A percentile compares a stretch with the other conserved stretches of the same genome.
phyloP scores from a whole-genome alignment of 2,329 filamentous ascomycete species.

The Westerdykella ornata region DNA sequence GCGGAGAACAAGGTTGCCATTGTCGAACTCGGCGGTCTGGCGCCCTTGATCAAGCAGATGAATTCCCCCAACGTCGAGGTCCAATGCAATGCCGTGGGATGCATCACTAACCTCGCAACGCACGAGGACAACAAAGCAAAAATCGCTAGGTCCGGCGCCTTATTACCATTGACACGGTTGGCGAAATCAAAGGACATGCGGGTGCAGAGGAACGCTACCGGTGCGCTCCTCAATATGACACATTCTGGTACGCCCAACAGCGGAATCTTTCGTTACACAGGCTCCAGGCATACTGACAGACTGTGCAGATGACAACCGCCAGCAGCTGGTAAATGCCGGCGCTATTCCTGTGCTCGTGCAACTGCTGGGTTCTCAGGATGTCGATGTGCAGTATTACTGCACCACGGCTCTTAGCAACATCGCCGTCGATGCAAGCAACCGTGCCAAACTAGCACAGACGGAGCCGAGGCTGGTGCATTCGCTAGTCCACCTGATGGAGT shows the following conservation, averaged over 20 bases:
- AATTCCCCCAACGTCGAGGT: slow-evolving; percentile 96
- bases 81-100: slow-evolving; percentile 97
- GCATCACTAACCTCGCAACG: slow-evolving; percentile 95
- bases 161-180: slow-evolving; percentile 81
- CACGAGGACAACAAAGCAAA: slow-evolving; percentile 99
- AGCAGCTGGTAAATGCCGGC: slow-evolving; percentile 93
- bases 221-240: slow-evolving; percentile 96
- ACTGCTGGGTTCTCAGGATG: slow-evolving; percentile 83
- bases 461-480: slow-evolving; percentile 90
- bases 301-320: slow-evolving; percentile 79
- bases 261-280: slow-evolving; percentile 1
- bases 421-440: slow-evolving; percentile 84
- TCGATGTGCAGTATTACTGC: slow-evolving; percentile 99
- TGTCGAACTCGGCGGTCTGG: slow-evolving; percentile 82
- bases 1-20: slow-evolving; percentile 98
- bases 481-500: slow-evolving; percentile 93
- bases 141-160: slow-evolving; percentile 88
- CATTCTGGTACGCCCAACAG: slow-evolving; percentile 69
- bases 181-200: slow-evolving; percentile 98
- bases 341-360: slow-evolving; percentile 98
- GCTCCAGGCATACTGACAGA: slow-evolving; percentile 13
- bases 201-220: slow-evolving; percentile 94
- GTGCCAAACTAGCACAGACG: slow-evolving; percentile 82
- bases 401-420: slow-evolving; percentile 98
- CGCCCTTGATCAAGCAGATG: slow-evolving; percentile 94